Percentiles rank a stretch among this genome's conserved stretches.
These are phyloP conservation scores for Apiospora hydei DNA, from an alignment of 2,329 filamentous ascomycete genomes.

Conservation along the genomic window DNA sequence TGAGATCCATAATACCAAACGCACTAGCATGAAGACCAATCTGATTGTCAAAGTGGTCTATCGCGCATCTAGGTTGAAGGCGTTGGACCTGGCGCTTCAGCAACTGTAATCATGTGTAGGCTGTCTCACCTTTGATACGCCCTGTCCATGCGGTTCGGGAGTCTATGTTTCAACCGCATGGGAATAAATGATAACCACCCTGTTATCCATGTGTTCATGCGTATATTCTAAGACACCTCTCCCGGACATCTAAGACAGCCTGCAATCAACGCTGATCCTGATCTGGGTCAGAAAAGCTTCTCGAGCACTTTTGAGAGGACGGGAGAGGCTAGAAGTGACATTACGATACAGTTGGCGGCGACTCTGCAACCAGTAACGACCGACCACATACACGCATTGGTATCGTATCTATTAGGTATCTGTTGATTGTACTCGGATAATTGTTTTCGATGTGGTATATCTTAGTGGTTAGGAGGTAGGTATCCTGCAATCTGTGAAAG, in stretches of 20 bases:
- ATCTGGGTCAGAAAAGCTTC: slow-evolving; percentile 1
- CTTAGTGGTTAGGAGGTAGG: neutral
- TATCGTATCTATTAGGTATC: neutral
- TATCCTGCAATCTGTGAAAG: neutral
- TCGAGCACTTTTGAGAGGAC: neutral
- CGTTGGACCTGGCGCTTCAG: neutral
- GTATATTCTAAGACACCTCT: neutral
- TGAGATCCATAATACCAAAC: neutral
- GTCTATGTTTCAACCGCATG: slow-evolving; percentile 9
- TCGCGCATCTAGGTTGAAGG: neutral
- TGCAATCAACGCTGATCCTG: neutral
- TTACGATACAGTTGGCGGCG: neutral
- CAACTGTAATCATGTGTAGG: slow-evolving; percentile 2
- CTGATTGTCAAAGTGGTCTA: neutral
- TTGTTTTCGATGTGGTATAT: neutral
- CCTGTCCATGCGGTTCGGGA: slow-evolving; percentile 12
- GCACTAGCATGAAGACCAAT: neutral
- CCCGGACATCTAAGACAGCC: slow-evolving; percentile 8
- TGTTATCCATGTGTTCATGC: slow-evolving; percentile 16
- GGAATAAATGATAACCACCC: neutral
- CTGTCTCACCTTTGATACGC: slow-evolving; percentile 15
- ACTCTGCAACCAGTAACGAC: neutral
- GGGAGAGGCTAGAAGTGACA: neutral
- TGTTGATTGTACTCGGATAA: neutral
- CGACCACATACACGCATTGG: neutral